A percentile compares a stretch with the other conserved stretches of the same genome.
Conservation (phyloP, 78 protist species). For the Mantamonas sphyraenae region DNA sequence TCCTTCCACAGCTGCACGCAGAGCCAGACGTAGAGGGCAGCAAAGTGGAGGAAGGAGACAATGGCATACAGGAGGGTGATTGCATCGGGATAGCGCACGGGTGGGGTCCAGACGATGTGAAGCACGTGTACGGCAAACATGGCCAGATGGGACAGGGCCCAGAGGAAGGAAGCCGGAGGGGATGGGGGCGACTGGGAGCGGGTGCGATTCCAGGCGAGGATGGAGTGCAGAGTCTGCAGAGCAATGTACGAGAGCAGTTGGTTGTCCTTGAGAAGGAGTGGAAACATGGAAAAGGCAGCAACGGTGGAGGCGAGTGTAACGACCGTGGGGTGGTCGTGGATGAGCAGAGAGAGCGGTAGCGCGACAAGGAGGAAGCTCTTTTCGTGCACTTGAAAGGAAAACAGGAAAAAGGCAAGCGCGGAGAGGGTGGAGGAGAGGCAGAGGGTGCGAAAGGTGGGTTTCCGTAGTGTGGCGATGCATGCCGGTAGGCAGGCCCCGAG, state of each 20-base stretch:
- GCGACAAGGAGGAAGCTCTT: slow-evolving; percentile 70
- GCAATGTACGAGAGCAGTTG: not conserved
- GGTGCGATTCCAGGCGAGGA: too few relatives aligned
- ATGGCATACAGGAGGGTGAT: too few relatives aligned
- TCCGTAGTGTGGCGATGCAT: not conserved
- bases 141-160: too few relatives aligned
- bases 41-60: too few relatives aligned
- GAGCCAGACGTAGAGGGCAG: too few relatives aligned
- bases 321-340: not conserved
- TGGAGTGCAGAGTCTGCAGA: too few relatives aligned
- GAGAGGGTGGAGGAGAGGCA: slow-evolving; percentile 29
- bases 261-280: slow-evolving; percentile 16
- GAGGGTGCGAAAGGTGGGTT: not conserved
- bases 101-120: too few relatives aligned
- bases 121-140: too few relatives aligned
- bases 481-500: not conserved
- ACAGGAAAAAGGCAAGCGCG: slow-evolving; percentile 75
- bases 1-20: too few relatives aligned
- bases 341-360: slow-evolving; percentile 22
- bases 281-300: slow-evolving; percentile 20
- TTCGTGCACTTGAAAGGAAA: slow-evolving; percentile 90
- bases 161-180: too few relatives aligned
- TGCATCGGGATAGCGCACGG: too few relatives aligned
- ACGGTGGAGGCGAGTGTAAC: not conserved
- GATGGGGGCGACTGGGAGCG: too few relatives aligned